phyloP scores from a whole-genome alignment of 495 filamentous ascomycete species.

The Daldinia concentrica region DNA sequence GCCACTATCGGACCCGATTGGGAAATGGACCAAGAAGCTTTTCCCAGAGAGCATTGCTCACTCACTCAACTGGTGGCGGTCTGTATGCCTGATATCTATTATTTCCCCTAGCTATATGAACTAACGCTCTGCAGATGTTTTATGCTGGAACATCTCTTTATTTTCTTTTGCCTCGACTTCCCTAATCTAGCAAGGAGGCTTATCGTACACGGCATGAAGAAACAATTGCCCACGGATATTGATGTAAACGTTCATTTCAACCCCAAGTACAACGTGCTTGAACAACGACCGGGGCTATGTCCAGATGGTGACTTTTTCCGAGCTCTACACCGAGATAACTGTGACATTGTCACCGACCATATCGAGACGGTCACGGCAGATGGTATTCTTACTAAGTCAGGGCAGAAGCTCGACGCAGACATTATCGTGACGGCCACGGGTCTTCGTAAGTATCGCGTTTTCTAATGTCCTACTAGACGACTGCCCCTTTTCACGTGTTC shows the following conservation, averaged over 20 bases:
- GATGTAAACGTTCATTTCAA: constrained; percentile 74
- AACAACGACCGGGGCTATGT: constrained; percentile 75
- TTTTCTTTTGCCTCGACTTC: constrained; percentile 51
- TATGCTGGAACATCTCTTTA: constrained; percentile 44
- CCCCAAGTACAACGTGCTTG: constrained; percentile 74
- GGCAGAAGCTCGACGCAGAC: constrained; percentile 68
- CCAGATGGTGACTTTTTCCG: constrained; percentile 79
- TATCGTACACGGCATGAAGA: constrained; percentile 54
- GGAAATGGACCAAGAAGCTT: constrained; percentile 18
- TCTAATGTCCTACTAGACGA: neutral
- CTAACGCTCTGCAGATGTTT: constrained; percentile 20
- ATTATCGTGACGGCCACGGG: constrained; percentile 82
- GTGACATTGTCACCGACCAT: constrained; percentile 71
- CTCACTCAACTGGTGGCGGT: constrained; percentile 48
- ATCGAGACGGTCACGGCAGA: constrained; percentile 69
- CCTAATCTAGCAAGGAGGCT: constrained; percentile 62
- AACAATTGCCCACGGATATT: constrained; percentile 65
- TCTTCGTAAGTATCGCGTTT: constrained; percentile 47
- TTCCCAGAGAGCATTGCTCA: constrained; percentile 24
- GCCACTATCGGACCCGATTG: constrained; percentile 41
- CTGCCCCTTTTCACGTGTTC: neutral
- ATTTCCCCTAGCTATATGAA: neutral
- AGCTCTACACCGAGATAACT: constrained; percentile 64
- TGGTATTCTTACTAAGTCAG: constrained; percentile 66
- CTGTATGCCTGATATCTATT: constrained; percentile 34